Evolutionary conservation across 2,329 filamentous ascomycete species (phyloP), one percentile per base, ranked within the genome.

Genomic region (Colletotrichum godetiae): DNA sequence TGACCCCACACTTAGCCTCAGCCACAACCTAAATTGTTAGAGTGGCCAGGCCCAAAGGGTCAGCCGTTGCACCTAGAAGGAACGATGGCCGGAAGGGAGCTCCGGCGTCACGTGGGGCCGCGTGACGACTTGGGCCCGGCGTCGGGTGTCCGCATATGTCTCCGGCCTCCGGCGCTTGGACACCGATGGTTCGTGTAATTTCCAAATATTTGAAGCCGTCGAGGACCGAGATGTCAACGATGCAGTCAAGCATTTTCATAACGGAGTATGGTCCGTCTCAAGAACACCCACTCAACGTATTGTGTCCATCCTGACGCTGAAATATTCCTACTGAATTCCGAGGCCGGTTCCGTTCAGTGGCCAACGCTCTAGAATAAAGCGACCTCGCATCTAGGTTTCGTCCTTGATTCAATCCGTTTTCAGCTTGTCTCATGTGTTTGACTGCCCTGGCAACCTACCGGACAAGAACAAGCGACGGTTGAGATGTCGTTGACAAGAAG

Each of bases 11-110:
- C 55, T 68, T 55, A 60, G 58, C 68, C 72, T 72, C 68, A 74
- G 72, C 72, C 68, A 74, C 68, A 72, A 68, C 67, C 72, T 72
- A 74, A 72, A 63, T 59, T 72, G 68, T 72, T 68, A 72, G 59
- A 55, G 55, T 60, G 52, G 49, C 22, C 27, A n/a, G 22, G 35
- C 31, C 49, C 42, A 5, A 49, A 49, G 52, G 22, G 29, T 53
- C 56, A 55, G 56, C 63, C 49, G 57, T 61, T 69, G 57, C 35
- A 49, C 13, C 53, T 13, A 66, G 46, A 59, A 24, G 24, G 10
- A 19, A 31, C 52, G 24, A 22, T 24, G 8, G 15, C 52, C 52
- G 33, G 62, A 8, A 3, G 4, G n/a, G 7, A 33, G 61, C 31
- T 55, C 12, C 61, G 29, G 29, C 29, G 13, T 64, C 61, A 37